Percentiles rank a stretch among this genome's conserved stretches.
phyloP scores from a whole-genome alignment of 2,329 filamentous ascomycete species.

The Didymella lethalis region DNA sequence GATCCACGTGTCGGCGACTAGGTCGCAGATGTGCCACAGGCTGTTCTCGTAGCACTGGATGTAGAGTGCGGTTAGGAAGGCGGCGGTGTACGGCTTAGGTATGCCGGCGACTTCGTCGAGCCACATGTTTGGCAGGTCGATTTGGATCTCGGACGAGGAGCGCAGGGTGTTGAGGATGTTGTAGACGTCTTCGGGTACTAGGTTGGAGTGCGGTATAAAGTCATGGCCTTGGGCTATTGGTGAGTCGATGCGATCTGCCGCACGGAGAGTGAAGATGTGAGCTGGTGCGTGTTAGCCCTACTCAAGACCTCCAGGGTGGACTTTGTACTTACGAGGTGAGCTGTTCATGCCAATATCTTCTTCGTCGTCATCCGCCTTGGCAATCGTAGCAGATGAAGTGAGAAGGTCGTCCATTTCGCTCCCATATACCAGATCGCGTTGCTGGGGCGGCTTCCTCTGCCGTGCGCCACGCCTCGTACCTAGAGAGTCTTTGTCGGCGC shows the following conservation, averaged over 20 bases:
- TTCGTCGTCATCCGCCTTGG: not conserved
- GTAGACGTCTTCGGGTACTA: conserved; percentile 8
- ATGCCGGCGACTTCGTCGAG: not conserved
- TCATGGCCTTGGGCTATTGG: not conserved
- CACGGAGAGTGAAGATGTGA: not conserved
- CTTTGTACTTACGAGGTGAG: conserved; percentile 5
- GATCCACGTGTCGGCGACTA: conserved; percentile 47
- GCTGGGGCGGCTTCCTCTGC: not conserved
- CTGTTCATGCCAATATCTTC: not conserved
- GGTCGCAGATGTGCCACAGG: conserved; percentile 37
- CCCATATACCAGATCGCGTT: conserved; percentile 10
- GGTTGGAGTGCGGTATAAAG: not conserved
- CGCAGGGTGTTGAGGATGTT: conserved; percentile 14
- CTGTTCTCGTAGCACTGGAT: conserved; percentile 28
- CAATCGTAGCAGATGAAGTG: not conserved
- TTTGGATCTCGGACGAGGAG: conserved; percentile 1
- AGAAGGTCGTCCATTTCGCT: conserved; percentile 18
- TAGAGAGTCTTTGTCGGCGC: not conserved
- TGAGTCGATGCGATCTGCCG: not conserved
- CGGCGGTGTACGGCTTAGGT: conserved; percentile 29
- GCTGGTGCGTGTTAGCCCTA: conserved; percentile 1
- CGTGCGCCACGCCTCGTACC: conserved; percentile 2
- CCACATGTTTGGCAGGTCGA: conserved; percentile 32
- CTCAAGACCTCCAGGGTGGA: no score
- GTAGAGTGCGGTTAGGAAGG: conserved; percentile 38